These are phyloP conservation scores for Turnera subulata DNA, from an alignment of 345 rosid species.

Conservation along the genomic window DNA sequence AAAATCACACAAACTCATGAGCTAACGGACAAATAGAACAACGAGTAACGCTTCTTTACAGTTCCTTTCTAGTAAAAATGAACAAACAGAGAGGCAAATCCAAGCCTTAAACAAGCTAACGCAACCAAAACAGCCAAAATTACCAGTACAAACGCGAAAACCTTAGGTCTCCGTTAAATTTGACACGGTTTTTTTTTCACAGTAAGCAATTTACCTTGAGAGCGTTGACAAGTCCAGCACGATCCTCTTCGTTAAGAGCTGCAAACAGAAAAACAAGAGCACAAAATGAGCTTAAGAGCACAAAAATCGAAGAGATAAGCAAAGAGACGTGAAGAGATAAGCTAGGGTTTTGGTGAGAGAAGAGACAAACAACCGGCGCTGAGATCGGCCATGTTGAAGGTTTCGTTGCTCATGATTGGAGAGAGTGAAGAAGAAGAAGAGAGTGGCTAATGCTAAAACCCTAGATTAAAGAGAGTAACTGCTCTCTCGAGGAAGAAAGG, in stretches of 20 bases:
- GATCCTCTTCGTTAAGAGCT: constrained; percentile 71
- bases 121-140: background rate
- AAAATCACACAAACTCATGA: background rate
- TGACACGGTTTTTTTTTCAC: no score
- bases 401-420: constrained; percentile 53
- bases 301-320: background rate
- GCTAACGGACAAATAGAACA: background rate
- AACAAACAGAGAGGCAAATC: background rate
- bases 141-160: background rate
- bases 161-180: no score
- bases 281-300: background rate
- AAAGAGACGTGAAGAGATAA: background rate
- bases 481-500: background rate
- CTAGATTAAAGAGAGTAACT: constrained; percentile 29
- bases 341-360: background rate
- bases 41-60: background rate
- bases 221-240: constrained; percentile 72
- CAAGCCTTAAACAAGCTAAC: no score
- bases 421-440: constrained; percentile 8
- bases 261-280: background rate
- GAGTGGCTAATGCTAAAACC: constrained; percentile 36
- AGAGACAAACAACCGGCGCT: constrained; percentile 38
- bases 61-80: background rate
- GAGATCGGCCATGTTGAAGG: constrained; percentile 69
- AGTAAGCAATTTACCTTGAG: constrained; percentile 44